Conservation (phyloP, 805 yeast genomes). For the Cyberlindnera japonica region DNA sequence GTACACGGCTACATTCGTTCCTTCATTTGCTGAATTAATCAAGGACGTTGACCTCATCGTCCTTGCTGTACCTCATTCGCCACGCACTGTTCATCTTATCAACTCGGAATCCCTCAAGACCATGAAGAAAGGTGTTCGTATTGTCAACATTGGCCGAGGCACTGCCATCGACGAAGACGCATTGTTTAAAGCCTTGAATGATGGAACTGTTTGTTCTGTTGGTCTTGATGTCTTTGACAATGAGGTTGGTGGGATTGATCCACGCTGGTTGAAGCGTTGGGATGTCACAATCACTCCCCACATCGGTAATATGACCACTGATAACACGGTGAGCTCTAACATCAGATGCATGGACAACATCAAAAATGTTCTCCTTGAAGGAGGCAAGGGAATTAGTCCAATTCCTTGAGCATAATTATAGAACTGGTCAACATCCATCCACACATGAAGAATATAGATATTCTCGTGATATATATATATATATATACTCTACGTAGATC, state of each 20-base stretch:
- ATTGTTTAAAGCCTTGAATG: slow-evolving; percentile 51
- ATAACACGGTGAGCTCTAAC: slow-evolving; percentile 52
- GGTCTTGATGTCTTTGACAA: slow-evolving; percentile 70
- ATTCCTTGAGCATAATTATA: slow-evolving; percentile 1
- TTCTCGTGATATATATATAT: too few species aligned
- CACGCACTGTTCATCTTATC: slow-evolving; percentile 53
- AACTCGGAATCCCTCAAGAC: slow-evolving; percentile 43
- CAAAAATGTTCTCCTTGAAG: slow-evolving; percentile 21
- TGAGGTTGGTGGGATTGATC: slow-evolving; percentile 51
- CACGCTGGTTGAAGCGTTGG: slow-evolving; percentile 47
- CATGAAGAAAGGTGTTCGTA: slow-evolving; percentile 51
- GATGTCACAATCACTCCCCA: slow-evolving; percentile 67
- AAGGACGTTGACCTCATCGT: slow-evolving; percentile 52
- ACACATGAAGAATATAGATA: too few species aligned
- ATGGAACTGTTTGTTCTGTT: slow-evolving; percentile 58
- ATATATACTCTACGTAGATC: too few species aligned
- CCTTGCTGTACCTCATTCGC: slow-evolving; percentile 62
- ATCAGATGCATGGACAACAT: slow-evolving; percentile 51
- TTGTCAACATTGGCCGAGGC: slow-evolving; percentile 78
- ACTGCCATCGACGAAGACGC: slow-evolving; percentile 60
- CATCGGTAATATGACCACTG: slow-evolving; percentile 63
- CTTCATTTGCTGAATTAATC: slow-evolving; percentile 42
- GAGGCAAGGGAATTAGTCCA: slow-evolving; percentile 19
- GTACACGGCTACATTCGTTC: slow-evolving; percentile 42
- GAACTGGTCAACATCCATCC: too few species aligned